These are phyloP conservation scores for Phytopythium vexans DNA, from an alignment of 352 stramenopile species.

Conservation along the genomic window DNA sequence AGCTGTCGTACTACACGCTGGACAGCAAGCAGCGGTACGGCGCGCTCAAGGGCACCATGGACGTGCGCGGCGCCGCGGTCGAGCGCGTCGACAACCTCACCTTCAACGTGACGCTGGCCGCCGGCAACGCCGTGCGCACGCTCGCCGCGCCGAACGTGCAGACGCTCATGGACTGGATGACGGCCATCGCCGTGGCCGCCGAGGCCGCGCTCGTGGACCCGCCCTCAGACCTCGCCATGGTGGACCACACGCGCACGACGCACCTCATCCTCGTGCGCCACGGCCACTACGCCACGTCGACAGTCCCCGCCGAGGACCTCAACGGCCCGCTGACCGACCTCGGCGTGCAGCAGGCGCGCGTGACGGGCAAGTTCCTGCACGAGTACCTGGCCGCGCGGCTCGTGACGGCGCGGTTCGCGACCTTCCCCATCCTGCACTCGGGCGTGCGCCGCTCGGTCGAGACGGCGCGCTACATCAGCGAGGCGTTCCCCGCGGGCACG, in stretches of 20 bases:
- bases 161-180: conserved; percentile 75
- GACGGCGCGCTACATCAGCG: conserved; percentile 43
- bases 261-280: conserved; percentile 71
- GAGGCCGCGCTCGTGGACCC: conserved; percentile 37
- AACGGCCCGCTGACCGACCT: conserved; percentile 53
- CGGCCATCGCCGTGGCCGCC: conserved; percentile 48
- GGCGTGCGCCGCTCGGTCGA: conserved; percentile 46
- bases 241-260: conserved; percentile 67
- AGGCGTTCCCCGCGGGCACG: conserved; percentile 29
- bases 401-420: conserved; percentile 54
- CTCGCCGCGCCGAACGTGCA: conserved; percentile 52
- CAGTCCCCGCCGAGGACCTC: conserved; percentile 46
- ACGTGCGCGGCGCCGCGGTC: conserved; percentile 38
- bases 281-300: conserved; percentile 54
- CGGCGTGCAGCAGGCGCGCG: conserved; percentile 41
- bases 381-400: conserved; percentile 42
- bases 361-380: conserved; percentile 46
- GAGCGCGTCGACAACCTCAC: conserved; percentile 49
- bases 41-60: conserved; percentile 57
- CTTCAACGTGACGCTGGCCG: conserved; percentile 27
- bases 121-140: conserved; percentile 25
- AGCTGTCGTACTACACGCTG: conserved; percentile 69
- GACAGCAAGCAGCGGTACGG: conserved; percentile 49
- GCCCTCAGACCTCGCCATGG: conserved; percentile 34
- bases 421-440: conserved; percentile 57